A percentile compares a stretch with the other conserved stretches of the same genome.
These are phyloP conservation scores for Ceratobasidium sp. DNA, from an alignment of 1,284 basidiomycete species.

Conservation along the genomic window DNA sequence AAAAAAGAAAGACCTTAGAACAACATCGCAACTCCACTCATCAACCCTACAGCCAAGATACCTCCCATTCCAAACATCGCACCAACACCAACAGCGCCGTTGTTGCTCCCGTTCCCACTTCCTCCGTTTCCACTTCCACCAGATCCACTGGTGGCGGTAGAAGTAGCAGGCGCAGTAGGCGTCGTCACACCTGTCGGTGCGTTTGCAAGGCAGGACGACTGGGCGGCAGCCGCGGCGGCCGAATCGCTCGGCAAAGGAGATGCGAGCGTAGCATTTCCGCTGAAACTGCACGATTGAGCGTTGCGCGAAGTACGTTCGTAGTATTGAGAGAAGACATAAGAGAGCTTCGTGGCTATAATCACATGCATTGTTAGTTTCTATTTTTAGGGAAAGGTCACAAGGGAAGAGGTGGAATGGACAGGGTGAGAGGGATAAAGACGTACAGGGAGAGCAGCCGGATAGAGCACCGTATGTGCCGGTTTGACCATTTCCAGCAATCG, in stretches of 20 bases:
- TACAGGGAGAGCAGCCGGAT: constrained; percentile 78
- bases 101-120: background rate
- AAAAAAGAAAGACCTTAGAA: constrained; percentile 7
- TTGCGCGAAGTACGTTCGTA: constrained; percentile 73
- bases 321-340: constrained; percentile 84
- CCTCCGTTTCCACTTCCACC: background rate
- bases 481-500: constrained; percentile 77
- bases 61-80: background rate
- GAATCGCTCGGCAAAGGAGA: constrained; percentile 63
- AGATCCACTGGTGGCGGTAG: constrained; percentile 2
- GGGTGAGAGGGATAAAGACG: constrained; percentile 52
- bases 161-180: constrained; percentile 61
- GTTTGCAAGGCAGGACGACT: constrained; percentile 73
- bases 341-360: constrained; percentile 74
- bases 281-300: constrained; percentile 74
- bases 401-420: background rate
- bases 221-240: constrained; percentile 68
- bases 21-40: constrained; percentile 26
- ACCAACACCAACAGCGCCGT: constrained; percentile 3
- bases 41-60: background rate
- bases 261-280: constrained; percentile 85
- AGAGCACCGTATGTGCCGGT: constrained; percentile 80
- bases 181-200: constrained; percentile 73
- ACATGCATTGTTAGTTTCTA: background rate
- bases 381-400: constrained; percentile 40